Percentiles rank a stretch among this genome's conserved stretches.
phyloP scores from a whole-genome alignment of 2,329 filamentous ascomycete species.

The Lachnellula cervina region DNA sequence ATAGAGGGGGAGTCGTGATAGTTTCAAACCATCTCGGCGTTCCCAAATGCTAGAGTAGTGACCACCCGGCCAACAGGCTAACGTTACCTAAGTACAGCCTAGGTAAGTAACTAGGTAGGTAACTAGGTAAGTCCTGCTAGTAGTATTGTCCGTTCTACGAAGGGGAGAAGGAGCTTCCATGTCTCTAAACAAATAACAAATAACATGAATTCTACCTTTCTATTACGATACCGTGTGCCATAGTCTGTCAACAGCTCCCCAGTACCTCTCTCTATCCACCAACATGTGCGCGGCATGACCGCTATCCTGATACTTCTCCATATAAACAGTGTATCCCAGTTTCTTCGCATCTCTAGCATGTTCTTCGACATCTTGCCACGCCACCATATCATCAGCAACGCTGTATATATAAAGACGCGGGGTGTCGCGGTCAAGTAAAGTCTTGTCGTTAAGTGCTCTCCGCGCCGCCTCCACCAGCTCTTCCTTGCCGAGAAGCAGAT shows the following conservation, averaged over 20 bases:
- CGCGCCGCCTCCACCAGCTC: conserved; percentile 15
- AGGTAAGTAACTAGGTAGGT: too few species aligned
- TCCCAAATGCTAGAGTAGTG: too few species aligned
- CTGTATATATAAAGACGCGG: conserved; percentile 27
- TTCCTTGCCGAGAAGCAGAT: conserved; percentile 4
- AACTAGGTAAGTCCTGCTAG: too few species aligned
- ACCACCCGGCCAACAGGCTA: too few species aligned
- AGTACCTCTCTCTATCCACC: conserved; percentile 20
- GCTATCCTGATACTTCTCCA: conserved; percentile 19
- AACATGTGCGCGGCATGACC: conserved; percentile 24
- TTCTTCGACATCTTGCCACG: conserved; percentile 23
- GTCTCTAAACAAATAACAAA: too few species aligned
- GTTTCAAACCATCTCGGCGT: too few species aligned
- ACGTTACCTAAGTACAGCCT: too few species aligned
- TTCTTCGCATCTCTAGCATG: conserved; percentile 23
- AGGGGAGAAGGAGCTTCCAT: too few species aligned
- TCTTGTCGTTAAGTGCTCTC: conserved; percentile 21
- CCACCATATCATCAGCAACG: conserved; percentile 23
- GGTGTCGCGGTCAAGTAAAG: conserved; percentile 12
- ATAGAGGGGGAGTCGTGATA: too few species aligned
- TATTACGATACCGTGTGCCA: conserved; percentile 16
- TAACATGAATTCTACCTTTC: too few species aligned
- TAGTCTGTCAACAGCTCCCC: conserved; percentile 19
- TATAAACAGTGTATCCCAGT: conserved; percentile 15
- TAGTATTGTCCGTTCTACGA: too few species aligned